phyloP scores from a whole-genome alignment of 371 early-diverging fungal species.

The Parasitella parasitica region DNA sequence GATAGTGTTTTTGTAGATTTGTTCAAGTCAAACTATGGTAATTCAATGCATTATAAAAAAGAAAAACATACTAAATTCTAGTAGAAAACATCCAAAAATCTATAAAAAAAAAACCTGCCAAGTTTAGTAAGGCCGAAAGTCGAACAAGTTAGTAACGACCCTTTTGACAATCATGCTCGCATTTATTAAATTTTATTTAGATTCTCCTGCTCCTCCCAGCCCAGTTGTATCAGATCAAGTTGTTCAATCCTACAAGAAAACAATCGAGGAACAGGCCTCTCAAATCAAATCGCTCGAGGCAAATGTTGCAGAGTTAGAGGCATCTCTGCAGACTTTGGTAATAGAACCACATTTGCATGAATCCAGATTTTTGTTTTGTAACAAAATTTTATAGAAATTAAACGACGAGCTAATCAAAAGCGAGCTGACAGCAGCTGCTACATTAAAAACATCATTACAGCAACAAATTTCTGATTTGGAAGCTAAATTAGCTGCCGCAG shows the following conservation, averaged over 20 bases:
- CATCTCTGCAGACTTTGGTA: conserved; percentile 26
- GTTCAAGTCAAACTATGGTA: conserved; percentile 78
- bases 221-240: conserved; percentile 27
- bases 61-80: too few relatives aligned
- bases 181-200: not conserved
- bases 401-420: conserved; percentile 3
- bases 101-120: conserved; percentile 42
- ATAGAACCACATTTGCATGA: not conserved
- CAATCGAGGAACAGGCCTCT: conserved; percentile 44
- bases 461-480: conserved; percentile 7
- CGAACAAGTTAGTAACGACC: conserved; percentile 10
- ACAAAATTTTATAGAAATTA: not conserved
- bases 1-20: conserved; percentile 83
- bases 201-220: conserved; percentile 16
- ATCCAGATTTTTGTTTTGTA: too few relatives aligned
- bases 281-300: conserved; percentile 35
- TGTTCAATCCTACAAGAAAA: conserved; percentile 46
- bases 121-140: conserved; percentile 20
- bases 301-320: conserved; percentile 30
- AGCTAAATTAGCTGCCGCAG: not conserved
- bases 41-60: not conserved
- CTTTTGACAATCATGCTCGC: not conserved
- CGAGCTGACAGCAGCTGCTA: not conserved
- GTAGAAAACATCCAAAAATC: conserved; percentile 40
- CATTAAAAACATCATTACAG: conserved; percentile 4